phyloP scores from a whole-genome alignment of 2,329 filamentous ascomycete genomes.

The Akanthomyces muscarius region DNA sequence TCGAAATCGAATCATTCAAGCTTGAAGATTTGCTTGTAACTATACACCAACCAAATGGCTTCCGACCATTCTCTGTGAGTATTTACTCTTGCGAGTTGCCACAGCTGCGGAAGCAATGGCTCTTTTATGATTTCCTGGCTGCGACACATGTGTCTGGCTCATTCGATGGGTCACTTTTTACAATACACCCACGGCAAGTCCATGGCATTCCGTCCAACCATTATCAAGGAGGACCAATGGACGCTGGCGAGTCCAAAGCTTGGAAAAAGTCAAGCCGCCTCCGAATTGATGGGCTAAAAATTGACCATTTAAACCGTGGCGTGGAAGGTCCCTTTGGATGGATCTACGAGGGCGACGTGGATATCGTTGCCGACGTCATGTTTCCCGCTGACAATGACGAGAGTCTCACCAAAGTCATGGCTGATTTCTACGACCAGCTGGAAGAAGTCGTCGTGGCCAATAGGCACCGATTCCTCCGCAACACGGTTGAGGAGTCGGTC shows the following conservation, averaged over 20 bases:
- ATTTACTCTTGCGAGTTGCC: slow-evolving; percentile 95
- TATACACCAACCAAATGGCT: slow-evolving; percentile 81
- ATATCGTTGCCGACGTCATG: slow-evolving; percentile 94
- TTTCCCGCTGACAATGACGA: slow-evolving; percentile 85
- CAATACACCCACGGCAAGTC: slow-evolving; percentile 88
- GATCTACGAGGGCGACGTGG: slow-evolving; percentile 96
- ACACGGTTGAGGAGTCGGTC: slow-evolving; percentile 32
- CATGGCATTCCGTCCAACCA: slow-evolving; percentile 68
- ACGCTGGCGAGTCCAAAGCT: slow-evolving; percentile 60
- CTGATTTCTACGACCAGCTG: slow-evolving; percentile 94
- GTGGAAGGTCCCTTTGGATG: slow-evolving; percentile 93
- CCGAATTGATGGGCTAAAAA: slow-evolving; percentile 87
- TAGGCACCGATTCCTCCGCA: slow-evolving; percentile 59
- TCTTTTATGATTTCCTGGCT: slow-evolving; percentile 95
- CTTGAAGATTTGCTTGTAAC: slow-evolving; percentile 91
- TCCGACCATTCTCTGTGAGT: slow-evolving; percentile 92
- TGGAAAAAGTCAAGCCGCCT: slow-evolving; percentile 97
- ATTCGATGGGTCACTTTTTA: slow-evolving; percentile 93
- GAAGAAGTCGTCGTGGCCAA: slow-evolving; percentile 87
- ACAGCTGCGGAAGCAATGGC: slow-evolving; percentile 88
- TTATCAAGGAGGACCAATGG: slow-evolving; percentile 50
- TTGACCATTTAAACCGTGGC: slow-evolving; percentile 91
- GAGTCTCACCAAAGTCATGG: slow-evolving; percentile 87
- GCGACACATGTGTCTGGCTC: slow-evolving; percentile 96
- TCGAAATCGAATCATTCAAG: slow-evolving; percentile 95